Conservation (phyloP, 1,284 basidiomycete species). For the Heterobasidion irregulare region DNA sequence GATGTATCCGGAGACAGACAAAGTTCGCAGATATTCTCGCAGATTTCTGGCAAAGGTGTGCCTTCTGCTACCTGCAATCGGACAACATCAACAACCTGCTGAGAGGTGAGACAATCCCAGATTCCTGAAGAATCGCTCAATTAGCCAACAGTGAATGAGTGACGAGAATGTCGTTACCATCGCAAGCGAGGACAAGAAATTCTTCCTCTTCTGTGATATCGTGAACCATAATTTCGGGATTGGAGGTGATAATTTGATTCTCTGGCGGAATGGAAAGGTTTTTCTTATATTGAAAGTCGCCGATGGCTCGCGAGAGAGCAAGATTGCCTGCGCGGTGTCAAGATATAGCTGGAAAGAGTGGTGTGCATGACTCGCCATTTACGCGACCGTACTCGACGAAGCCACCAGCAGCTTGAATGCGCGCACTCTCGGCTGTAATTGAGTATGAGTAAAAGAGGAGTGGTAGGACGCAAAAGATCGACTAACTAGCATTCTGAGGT, state of each 20-base stretch:
- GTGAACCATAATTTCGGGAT: constrained; percentile 88
- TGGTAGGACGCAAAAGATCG: background rate
- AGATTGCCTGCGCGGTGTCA: constrained; percentile 73
- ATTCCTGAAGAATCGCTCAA: constrained; percentile 62
- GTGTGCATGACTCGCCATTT: constrained; percentile 61
- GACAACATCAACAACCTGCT: constrained; percentile 89
- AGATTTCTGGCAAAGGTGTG: constrained; percentile 74
- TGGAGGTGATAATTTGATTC: constrained; percentile 90
- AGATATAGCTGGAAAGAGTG: background rate
- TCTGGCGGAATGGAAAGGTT: constrained; percentile 78
- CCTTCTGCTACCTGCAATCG: constrained; percentile 80
- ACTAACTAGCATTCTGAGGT: constrained; percentile 78
- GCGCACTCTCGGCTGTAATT: constrained; percentile 67
- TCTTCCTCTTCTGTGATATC: constrained; percentile 86
- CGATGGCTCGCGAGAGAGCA: constrained; percentile 90
- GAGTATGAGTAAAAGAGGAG: background rate
- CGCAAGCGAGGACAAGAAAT: constrained; percentile 93
- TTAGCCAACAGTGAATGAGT: constrained; percentile 5
- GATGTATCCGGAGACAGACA: constrained; percentile 94
- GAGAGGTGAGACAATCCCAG: constrained; percentile 95
- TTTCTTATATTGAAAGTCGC: constrained; percentile 99
- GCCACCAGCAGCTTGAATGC: constrained; percentile 91
- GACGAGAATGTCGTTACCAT: constrained; percentile 52
- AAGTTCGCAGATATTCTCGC: constrained; percentile 87
- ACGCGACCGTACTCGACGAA: constrained; percentile 97